A percentile compares a stretch with the other conserved stretches of the same genome.
These are phyloP conservation scores for Colletotrichum spinosum DNA, from an alignment of 2,329 filamentous ascomycete species.

Conservation along the genomic window DNA sequence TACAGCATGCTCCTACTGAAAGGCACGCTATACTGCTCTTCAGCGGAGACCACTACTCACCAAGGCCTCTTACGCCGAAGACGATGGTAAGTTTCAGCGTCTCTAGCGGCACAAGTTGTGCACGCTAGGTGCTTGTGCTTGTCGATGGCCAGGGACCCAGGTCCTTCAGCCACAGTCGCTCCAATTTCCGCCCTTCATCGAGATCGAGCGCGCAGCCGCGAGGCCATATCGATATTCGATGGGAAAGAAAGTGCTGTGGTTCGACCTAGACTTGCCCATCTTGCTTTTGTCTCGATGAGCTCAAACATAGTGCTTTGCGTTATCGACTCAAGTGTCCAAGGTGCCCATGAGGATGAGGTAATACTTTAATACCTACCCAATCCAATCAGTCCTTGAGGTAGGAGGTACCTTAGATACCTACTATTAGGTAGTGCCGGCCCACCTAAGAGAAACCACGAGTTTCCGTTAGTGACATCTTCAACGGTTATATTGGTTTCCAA, in stretches of 20 bases:
- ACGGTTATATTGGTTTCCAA: no score
- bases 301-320: no score
- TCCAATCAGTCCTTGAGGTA: no score
- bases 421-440: background rate
- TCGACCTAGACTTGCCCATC: no score
- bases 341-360: no score
- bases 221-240: background rate
- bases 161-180: conserved; percentile 10
- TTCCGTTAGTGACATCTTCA: background rate
- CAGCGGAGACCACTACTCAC: background rate
- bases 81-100: conserved; percentile 3
- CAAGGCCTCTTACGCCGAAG: background rate
- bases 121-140: background rate
- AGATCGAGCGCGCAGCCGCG: background rate
- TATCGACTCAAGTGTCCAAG: no score
- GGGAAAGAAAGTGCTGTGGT: no score
- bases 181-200: background rate
- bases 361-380: no score
- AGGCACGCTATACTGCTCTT: background rate
- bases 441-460: background rate
- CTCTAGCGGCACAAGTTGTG: background rate
- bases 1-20: no score
- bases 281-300: no score
- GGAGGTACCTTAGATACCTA: background rate
- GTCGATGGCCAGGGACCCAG: background rate